Conservation (phyloP, 768 basidiomycete genomes). For the Lactarius psammicola region DNA sequence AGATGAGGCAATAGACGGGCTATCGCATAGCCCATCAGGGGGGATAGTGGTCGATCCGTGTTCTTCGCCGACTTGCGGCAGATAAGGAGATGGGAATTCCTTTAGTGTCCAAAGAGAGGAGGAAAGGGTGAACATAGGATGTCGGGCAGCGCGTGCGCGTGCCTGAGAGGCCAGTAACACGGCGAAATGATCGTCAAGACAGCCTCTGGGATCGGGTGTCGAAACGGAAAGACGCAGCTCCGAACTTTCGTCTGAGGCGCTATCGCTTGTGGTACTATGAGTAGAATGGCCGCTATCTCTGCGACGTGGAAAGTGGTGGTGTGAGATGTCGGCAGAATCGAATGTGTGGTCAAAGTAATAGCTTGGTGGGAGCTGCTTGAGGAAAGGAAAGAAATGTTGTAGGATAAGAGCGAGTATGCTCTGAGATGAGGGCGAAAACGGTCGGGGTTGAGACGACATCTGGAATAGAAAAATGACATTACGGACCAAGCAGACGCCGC, state of each 20-base stretch:
- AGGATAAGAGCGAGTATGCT: constrained; percentile 22
- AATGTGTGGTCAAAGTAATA: neutral
- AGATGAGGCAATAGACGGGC: neutral
- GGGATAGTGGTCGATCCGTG: neutral
- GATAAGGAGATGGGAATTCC: constrained; percentile 12
- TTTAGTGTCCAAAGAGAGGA: constrained; percentile 16
- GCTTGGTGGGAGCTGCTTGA: constrained; percentile 14
- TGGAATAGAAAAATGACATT: neutral
- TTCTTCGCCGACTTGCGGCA: constrained; percentile 9
- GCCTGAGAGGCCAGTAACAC: constrained; percentile 14
- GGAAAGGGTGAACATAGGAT: neutral
- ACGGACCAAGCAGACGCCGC: constrained; percentile 20
- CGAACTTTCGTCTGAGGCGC: neutral
- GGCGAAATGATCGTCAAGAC: neutral
- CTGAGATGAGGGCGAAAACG: constrained; percentile 1
- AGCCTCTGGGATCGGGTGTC: neutral
- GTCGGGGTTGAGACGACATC: constrained; percentile 1
- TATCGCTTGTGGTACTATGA: constrained; percentile 2
- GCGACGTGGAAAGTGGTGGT: neutral
- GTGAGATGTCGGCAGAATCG: neutral
- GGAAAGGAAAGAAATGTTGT: constrained; percentile 15
- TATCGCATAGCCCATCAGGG: neutral
- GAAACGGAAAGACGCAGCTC: neutral
- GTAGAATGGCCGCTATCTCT: constrained; percentile 3
- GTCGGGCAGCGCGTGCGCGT: constrained; percentile 16